Percentiles rank a stretch among this genome's conserved stretches.
phyloP scores from a whole-genome alignment of 2,329 filamentous ascomycete genomes.

The Penicillium occitanis region DNA sequence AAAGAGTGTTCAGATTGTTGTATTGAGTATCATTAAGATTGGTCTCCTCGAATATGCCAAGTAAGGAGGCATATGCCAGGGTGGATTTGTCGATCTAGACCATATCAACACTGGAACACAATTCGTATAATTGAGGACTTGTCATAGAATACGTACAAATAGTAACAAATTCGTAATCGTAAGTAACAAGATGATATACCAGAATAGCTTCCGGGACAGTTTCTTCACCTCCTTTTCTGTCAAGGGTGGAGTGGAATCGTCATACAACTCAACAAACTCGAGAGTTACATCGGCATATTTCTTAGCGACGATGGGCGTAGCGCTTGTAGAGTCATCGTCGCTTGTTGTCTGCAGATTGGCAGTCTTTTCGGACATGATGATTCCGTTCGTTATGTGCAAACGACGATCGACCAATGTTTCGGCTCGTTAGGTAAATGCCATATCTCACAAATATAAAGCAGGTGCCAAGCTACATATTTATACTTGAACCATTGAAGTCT shows the following conservation, averaged over 20 bases:
- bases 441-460: neutral
- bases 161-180: conserved; percentile 39
- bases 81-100: conserved; percentile 44
- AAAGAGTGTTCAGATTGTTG: conserved; percentile 45
- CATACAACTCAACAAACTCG: conserved; percentile 38
- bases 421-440: neutral
- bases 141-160: conserved; percentile 32
- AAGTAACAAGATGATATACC: conserved; percentile 35
- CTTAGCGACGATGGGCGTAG: neutral
- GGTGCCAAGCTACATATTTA: neutral
- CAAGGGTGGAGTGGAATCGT: conserved; percentile 32
- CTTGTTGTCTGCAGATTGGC: neutral
- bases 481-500: neutral
- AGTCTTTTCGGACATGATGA: neutral
- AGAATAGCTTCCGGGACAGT: conserved; percentile 37
- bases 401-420: neutral
- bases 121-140: neutral
- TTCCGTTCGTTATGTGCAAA: neutral
- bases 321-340: neutral
- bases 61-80: conserved; percentile 42
- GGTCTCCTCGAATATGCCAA: conserved; percentile 46
- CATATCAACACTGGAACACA: neutral
- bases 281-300: conserved; percentile 40
- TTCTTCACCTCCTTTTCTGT: conserved; percentile 35
- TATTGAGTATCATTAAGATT: conserved; percentile 40